Evolutionary conservation across 768 basidiomycete genomes (phyloP), one percentile per base, ranked within the genome.

Genomic region (Auriscalpium orientale): DNA sequence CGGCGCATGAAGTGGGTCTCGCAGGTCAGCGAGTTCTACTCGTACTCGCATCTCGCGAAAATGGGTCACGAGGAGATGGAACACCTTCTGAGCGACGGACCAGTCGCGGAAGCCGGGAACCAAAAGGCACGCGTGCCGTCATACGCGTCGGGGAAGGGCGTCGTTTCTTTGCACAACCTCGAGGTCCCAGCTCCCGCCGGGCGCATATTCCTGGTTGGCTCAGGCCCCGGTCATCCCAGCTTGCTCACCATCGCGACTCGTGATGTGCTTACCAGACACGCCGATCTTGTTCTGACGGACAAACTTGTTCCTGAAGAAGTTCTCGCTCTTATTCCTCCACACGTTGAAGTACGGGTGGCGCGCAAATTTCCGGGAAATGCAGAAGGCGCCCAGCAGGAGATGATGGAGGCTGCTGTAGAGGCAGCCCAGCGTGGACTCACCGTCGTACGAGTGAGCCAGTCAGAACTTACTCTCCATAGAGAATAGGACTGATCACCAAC

Each of bases 321-420:
- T 9, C 83, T 99, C 18, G 84, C 80, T 0, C 76, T 98, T 28
- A 90, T 98, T 52, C 95, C 95, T 0, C 68, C 76, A 7, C 70
- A 74, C 28, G 80, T 86, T 0, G 79, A 85, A 55, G 78, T 98
- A 8, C 85, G 85, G 49, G 97, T 98, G 63, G 97, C 97, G 16
- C 87, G 87, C 62, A 99, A 99, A 66, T 98, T 95, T 72, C 97
- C 97, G 0, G 97, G 97, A 0, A 98, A 98, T 66, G 91, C 93
- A 2, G 95, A 99, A 49, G 87, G 87, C 13, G 93, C 95, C 1
- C 97, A 99, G 68, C 80, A 77, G 38, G 97, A 98, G 71, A 84
- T 98, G 79, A 95, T 97, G 92, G 83, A 89, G 57, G 82, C 87
- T 5, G 97, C 93, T 2, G 73, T 98, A 9, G 88, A 87, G 35